These are phyloP conservation scores for Exutisphaerella laricina DNA, from an alignment of 2,329 filamentous ascomycete species.

Conservation along the genomic window DNA sequence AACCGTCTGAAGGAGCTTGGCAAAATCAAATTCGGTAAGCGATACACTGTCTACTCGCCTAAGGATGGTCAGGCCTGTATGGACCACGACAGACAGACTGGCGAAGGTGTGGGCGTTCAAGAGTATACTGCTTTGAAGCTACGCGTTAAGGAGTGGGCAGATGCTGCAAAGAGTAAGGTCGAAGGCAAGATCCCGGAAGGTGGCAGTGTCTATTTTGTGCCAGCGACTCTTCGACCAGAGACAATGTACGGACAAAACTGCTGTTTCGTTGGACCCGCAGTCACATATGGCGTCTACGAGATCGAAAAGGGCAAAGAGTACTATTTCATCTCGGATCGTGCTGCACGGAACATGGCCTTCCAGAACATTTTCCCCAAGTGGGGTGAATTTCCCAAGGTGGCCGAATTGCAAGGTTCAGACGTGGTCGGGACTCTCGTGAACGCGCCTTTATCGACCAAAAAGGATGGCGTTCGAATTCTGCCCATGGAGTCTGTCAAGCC, in stretches of 20 bases:
- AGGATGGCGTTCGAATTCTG: constrained; percentile 75
- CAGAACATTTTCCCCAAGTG: constrained; percentile 79
- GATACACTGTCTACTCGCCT: constrained; percentile 88
- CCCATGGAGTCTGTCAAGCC: constrained; percentile 93
- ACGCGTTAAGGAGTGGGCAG: constrained; percentile 83
- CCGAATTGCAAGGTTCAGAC: constrained; percentile 69
- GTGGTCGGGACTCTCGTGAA: constrained; percentile 84
- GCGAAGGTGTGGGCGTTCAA: constrained; percentile 77
- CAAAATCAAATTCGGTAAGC: constrained; percentile 90
- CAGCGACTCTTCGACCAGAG: constrained; percentile 88
- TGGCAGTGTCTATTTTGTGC: constrained; percentile 80
- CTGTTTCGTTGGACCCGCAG: constrained; percentile 88
- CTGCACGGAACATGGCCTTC: constrained; percentile 92
- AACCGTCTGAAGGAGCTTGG: constrained; percentile 79
- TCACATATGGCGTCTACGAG: constrained; percentile 85
- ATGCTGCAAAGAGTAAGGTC: constrained; percentile 64
- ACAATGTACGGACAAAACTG: constrained; percentile 99
- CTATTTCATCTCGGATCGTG: constrained; percentile 74
- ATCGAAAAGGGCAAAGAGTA: constrained; percentile 58
- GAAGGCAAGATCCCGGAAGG: constrained; percentile 71
- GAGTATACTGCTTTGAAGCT: constrained; percentile 93
- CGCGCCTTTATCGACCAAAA: constrained; percentile 82
- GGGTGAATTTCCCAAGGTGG: constrained; percentile 67
- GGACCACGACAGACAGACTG: constrained; percentile 77
- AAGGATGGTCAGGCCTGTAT: constrained; percentile 85